Conservation (phyloP, 352 stramenopile species). For the Phytopythium boreale region DNA sequence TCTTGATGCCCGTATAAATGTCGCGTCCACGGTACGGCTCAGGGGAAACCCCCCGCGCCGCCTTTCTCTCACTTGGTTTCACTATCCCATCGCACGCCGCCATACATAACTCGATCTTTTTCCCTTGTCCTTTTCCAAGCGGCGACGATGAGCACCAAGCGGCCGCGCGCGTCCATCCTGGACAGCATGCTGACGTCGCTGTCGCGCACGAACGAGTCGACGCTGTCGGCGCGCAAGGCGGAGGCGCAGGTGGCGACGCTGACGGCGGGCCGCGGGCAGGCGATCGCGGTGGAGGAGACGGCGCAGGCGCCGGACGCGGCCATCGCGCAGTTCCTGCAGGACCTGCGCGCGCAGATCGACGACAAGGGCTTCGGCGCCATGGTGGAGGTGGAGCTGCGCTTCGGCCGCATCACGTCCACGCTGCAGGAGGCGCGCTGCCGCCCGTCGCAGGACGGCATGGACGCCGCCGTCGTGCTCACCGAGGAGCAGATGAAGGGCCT, state of each 20-base stretch:
- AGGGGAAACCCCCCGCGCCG: not conserved
- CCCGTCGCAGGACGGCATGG: conserved; percentile 62
- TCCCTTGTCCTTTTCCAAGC: not conserved
- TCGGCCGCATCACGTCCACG: conserved; percentile 78
- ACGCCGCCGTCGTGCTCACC: conserved; percentile 68
- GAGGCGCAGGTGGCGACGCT: conserved; percentile 73
- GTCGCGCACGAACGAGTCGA: conserved; percentile 73
- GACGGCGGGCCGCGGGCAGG: conserved; percentile 65
- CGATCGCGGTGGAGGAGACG: conserved; percentile 66
- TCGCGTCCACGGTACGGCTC: not conserved
- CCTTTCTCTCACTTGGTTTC: not conserved
- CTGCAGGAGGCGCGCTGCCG: conserved; percentile 72
- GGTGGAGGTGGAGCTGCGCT: conserved; percentile 81
- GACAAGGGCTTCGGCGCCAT: conserved; percentile 73
- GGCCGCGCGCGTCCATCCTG: conserved; percentile 28
- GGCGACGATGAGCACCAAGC: conserved; percentile 2
- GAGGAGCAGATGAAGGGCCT: conserved; percentile 77
- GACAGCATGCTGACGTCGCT: conserved; percentile 74
- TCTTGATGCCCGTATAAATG: not conserved
- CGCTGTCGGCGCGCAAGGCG: conserved; percentile 67
- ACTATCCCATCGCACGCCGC: not conserved
- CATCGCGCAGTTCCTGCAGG: conserved; percentile 79
- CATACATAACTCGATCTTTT: not conserved
- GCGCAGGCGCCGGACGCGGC: conserved; percentile 66
- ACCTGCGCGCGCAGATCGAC: conserved; percentile 74